phyloP scores from a whole-genome alignment of 2,329 filamentous ascomycete genomes.

The Byssochlamys sp. region DNA sequence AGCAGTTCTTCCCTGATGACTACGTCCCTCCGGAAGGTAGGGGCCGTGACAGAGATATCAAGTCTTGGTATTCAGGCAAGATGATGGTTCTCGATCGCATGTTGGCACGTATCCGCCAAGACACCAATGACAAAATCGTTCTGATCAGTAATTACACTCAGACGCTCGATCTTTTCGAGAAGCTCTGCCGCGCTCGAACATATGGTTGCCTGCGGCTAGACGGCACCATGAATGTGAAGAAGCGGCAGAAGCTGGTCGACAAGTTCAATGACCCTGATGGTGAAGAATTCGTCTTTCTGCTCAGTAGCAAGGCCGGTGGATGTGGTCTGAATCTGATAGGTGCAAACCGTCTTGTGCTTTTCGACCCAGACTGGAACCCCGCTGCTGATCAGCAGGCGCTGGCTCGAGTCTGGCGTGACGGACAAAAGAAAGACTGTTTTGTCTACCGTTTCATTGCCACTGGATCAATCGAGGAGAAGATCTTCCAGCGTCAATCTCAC shows the following conservation, averaged over 20 bases:
- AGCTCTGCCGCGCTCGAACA: constrained; percentile 69
- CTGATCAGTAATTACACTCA: constrained; percentile 98
- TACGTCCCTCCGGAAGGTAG: constrained; percentile 80
- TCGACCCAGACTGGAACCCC: constrained; percentile 97
- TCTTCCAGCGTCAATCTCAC: constrained; percentile 95
- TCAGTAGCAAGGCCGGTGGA: constrained; percentile 91
- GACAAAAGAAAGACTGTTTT: constrained; percentile 98
- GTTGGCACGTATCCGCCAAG: constrained; percentile 86
- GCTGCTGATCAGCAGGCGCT: constrained; percentile 94
- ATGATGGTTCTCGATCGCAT: constrained; percentile 98
- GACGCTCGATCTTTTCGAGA: constrained; percentile 88
- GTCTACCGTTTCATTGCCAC: constrained; percentile 99
- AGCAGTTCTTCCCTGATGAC: constrained; percentile 70
- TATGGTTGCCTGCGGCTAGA: constrained; percentile 87
- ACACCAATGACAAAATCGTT: constrained; percentile 98
- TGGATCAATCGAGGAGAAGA: constrained; percentile 96
- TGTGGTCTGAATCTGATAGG: constrained; percentile 94
- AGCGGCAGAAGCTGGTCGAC: constrained; percentile 92
- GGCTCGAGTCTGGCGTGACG: constrained; percentile 95
- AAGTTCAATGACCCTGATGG: constrained; percentile 92
- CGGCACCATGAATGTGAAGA: constrained; percentile 95
- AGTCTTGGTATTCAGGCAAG: constrained; percentile 93
- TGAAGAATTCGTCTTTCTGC: constrained; percentile 83
- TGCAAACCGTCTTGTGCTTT: constrained; percentile 85
- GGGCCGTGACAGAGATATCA: constrained; percentile 82